A percentile compares a stretch with the other conserved stretches of the same genome.
Conservation (phyloP, 2,329 filamentous ascomycete species). For the Talaromyces sp. region DNA sequence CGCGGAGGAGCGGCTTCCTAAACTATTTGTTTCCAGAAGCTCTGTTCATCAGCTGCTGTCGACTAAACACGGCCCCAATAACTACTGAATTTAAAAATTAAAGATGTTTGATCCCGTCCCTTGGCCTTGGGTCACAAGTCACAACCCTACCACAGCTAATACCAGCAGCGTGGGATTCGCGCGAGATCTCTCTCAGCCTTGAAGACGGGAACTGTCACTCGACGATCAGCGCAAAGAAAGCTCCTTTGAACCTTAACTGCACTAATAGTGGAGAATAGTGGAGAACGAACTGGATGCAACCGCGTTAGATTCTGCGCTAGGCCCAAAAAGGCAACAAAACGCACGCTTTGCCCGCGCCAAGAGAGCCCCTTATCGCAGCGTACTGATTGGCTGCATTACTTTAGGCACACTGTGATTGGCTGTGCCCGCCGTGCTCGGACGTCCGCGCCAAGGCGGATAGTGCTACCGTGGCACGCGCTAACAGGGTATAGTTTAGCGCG, state of each 20-base stretch:
- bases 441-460: neutral
- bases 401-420: neutral
- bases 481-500: neutral
- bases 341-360: neutral
- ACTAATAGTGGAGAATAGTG: too few relatives aligned
- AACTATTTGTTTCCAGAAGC: too few relatives aligned
- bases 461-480: neutral
- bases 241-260: too few relatives aligned
- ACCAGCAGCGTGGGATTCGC: too few relatives aligned
- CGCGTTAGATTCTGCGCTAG: neutral
- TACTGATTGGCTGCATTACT: neutral
- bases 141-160: neutral
- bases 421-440: neutral
- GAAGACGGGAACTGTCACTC: too few relatives aligned
- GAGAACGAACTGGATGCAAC: too few relatives aligned
- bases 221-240: too few relatives aligned
- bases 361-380: neutral
- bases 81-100: too few relatives aligned
- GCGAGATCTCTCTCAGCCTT: too few relatives aligned
- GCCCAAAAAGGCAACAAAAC: neutral
- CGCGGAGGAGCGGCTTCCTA: too few relatives aligned
- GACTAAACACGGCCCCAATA: too few relatives aligned
- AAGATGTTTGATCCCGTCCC: neutral
- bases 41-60: too few relatives aligned
- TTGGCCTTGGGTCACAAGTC: neutral